These are phyloP conservation scores for Clitoria ternatea DNA, from an alignment of 306 rosid species.

Conservation along the genomic window DNA sequence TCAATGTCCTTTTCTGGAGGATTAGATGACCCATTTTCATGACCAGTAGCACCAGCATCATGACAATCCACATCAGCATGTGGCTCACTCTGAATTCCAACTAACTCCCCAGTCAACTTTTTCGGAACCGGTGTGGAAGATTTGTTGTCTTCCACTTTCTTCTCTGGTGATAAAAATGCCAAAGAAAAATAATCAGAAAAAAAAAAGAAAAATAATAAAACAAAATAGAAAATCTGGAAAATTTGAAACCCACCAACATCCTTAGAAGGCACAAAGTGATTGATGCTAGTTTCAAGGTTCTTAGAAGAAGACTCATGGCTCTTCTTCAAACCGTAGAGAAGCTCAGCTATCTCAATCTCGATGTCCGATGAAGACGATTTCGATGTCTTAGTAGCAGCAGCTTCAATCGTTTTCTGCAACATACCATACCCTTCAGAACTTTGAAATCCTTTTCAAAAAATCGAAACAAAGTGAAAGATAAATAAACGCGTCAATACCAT, in stretches of 20 bases:
- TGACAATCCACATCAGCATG: conserved; percentile 19
- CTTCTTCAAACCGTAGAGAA: conserved; percentile 51
- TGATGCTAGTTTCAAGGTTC: conserved; percentile 26
- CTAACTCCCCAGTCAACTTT: conserved; percentile 25
- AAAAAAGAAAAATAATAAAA: neutral
- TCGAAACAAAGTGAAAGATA: neutral
- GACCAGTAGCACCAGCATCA: neutral
- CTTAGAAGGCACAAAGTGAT: neutral
- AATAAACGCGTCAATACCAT: conserved; percentile 36
- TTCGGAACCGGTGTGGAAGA: conserved; percentile 9
- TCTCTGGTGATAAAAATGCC: conserved; percentile 33
- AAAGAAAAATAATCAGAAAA: neutral
- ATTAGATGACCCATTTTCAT: conserved; percentile 23
- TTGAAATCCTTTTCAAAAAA: neutral
- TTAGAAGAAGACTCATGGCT: conserved; percentile 25
- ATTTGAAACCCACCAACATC: conserved; percentile 33
- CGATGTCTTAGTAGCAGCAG: conserved; percentile 19
- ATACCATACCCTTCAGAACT: conserved; percentile 22
- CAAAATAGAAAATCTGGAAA: neutral
- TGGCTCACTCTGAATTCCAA: conserved; percentile 26
- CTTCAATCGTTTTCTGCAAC: conserved; percentile 45
- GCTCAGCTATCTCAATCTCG: conserved; percentile 82
- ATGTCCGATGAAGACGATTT: conserved; percentile 44
- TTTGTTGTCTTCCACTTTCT: conserved; percentile 24
- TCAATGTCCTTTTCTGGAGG: conserved; percentile 2